These are phyloP conservation scores for Verticillium zaregamsianum DNA, from an alignment of 2,329 filamentous ascomycete genomes.

Conservation along the genomic window DNA sequence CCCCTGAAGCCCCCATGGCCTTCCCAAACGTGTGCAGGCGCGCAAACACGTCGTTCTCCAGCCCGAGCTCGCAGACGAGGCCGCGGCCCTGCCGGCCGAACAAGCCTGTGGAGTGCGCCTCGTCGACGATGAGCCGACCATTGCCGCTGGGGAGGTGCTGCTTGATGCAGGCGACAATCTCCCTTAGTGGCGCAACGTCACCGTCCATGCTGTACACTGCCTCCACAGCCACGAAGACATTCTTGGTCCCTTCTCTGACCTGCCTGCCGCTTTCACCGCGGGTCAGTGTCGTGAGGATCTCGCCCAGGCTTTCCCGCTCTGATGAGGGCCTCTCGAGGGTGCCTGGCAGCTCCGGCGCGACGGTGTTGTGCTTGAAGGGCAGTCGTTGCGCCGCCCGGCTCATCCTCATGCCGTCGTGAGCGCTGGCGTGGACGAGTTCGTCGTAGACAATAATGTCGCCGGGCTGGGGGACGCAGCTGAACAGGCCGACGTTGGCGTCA, in stretches of 20 bases:
- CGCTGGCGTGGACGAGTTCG: conserved; percentile 72
- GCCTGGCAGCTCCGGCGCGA: conserved; percentile 16
- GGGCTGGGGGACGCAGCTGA: conserved; percentile 54
- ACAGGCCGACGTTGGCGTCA: conserved; percentile 62
- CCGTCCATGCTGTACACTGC: conserved; percentile 82
- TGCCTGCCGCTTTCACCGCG: conserved; percentile 24
- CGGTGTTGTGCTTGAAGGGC: conserved; percentile 55
- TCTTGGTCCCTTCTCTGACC: conserved; percentile 33
- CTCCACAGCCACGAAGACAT: conserved; percentile 67
- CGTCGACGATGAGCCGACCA: conserved; percentile 61
- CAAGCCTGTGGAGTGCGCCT: conserved; percentile 63
- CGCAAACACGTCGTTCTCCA: conserved; percentile 53
- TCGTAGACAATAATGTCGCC: conserved; percentile 67
- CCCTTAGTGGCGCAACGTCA: conserved; percentile 60
- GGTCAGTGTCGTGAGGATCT: conserved; percentile 24
- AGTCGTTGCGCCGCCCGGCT: conserved; percentile 47
- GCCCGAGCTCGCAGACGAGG: conserved; percentile 50
- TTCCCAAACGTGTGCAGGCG: conserved; percentile 65
- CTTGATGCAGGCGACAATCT: conserved; percentile 56
- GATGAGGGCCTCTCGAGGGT: background rate
- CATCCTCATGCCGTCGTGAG: conserved; percentile 71
- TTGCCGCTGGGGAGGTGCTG: conserved; percentile 52
- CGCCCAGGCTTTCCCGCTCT: conserved; percentile 18
- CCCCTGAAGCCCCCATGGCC: conserved; percentile 64
- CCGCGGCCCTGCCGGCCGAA: conserved; percentile 53